These are phyloP conservation scores for Aspergillus jensenii DNA, from an alignment of 2,329 filamentous ascomycete species.

Conservation along the genomic window DNA sequence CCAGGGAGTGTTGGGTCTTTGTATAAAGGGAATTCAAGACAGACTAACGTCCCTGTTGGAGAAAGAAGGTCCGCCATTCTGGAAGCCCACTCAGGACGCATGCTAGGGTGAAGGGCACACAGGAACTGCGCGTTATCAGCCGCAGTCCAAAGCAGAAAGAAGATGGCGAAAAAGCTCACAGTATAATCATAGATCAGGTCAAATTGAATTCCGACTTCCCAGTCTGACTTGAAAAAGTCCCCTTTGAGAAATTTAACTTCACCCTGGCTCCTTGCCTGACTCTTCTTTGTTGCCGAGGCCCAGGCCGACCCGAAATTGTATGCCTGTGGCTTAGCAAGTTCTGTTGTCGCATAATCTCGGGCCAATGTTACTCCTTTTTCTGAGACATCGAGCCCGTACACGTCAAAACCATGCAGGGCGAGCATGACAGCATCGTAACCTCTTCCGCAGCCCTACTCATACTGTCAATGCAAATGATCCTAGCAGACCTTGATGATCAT, in stretches of 20 bases:
- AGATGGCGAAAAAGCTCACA: slow-evolving; percentile 39
- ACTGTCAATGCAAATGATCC: not conserved
- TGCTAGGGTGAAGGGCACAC: slow-evolving; percentile 57
- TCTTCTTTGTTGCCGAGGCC: not conserved
- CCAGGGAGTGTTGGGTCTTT: slow-evolving; percentile 36
- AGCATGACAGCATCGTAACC: slow-evolving; percentile 36
- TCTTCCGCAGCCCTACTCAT: slow-evolving; percentile 27
- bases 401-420: slow-evolving; percentile 32
- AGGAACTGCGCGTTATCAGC: slow-evolving; percentile 52
- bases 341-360: slow-evolving; percentile 18
- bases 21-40: slow-evolving; percentile 34
- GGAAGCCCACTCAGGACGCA: slow-evolving; percentile 55
- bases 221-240: slow-evolving; percentile 41
- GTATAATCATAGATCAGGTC: slow-evolving; percentile 43
- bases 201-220: slow-evolving; percentile 6
- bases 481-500: not conserved
- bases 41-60: slow-evolving; percentile 38
- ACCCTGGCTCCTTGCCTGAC: slow-evolving; percentile 40
- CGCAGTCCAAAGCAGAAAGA: not conserved
- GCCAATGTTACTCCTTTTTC: slow-evolving; percentile 23
- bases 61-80: slow-evolving; percentile 39
- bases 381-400: slow-evolving; percentile 30
- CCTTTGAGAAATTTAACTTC: slow-evolving; percentile 55
- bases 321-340: slow-evolving; percentile 18
- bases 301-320: slow-evolving; percentile 19